A percentile compares a stretch with the other conserved stretches of the same genome.
phyloP scores from a whole-genome alignment of 1,139 yeast species.

The Lodderomyces orthopsilosis region DNA sequence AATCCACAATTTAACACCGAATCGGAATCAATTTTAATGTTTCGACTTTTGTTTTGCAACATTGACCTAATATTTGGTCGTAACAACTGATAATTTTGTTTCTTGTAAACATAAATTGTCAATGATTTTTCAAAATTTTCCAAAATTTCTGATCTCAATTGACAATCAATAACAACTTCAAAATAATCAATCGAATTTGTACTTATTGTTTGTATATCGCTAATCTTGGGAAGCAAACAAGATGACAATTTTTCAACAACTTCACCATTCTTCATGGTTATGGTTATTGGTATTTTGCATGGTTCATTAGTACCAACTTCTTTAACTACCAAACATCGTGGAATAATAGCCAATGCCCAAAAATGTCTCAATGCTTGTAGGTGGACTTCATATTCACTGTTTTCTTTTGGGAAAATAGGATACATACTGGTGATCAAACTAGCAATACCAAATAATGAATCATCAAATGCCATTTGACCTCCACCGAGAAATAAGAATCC shows the following conservation, averaged over 20 bases:
- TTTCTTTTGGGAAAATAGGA: constrained; percentile 63
- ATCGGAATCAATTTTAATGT: constrained; percentile 24
- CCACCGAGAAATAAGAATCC: constrained; percentile 91
- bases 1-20: constrained; percentile 22
- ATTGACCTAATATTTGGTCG: constrained; percentile 37
- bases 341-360: constrained; percentile 85
- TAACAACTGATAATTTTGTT: constrained; percentile 40
- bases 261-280: constrained; percentile 42
- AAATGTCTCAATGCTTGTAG: constrained; percentile 86
- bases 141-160: constrained; percentile 33
- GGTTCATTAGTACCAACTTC: constrained; percentile 63
- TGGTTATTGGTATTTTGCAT: constrained; percentile 47
- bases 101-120: constrained; percentile 51
- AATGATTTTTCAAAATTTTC: constrained; percentile 44
- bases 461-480: constrained; percentile 80
- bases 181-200: constrained; percentile 46
- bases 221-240: constrained; percentile 63
- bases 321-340: constrained; percentile 72
- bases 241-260: constrained; percentile 48
- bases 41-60: constrained; percentile 30
- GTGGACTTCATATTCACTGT: constrained; percentile 53
- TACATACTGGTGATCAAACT: constrained; percentile 70
- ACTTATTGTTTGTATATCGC: constrained; percentile 41
- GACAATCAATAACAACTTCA: constrained; percentile 42
- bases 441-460: constrained; percentile 68